Conservation (phyloP, 148 eudicot genomes). For the Amaranthus palmeri region DNA sequence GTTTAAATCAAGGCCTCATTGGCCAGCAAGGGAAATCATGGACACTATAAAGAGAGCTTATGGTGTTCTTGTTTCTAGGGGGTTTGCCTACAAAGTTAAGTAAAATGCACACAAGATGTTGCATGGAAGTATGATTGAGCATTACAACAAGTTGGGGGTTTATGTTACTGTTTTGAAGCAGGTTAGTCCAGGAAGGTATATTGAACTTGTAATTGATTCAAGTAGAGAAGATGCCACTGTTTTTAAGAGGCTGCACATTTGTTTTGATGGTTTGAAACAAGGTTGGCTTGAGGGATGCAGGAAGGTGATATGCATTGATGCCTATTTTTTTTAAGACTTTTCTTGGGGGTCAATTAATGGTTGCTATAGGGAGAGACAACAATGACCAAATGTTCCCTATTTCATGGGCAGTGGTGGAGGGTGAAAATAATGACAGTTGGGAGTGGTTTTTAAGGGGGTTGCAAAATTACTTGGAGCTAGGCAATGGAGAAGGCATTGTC, state of each 20-base stretch:
- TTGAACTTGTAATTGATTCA: background rate
- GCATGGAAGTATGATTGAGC: background rate
- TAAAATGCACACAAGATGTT: background rate
- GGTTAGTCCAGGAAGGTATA: background rate
- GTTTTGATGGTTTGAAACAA: background rate
- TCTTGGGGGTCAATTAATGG: background rate
- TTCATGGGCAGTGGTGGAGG: background rate
- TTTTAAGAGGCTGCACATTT: background rate
- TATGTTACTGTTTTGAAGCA: background rate
- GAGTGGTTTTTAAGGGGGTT: conserved; percentile 1
- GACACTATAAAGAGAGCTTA: background rate
- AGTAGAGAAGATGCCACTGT: background rate
- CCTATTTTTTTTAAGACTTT: background rate
- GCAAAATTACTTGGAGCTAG: background rate
- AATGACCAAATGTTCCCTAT: conserved; percentile 13
- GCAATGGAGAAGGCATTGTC: background rate
- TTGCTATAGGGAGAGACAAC: background rate
- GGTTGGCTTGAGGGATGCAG: background rate
- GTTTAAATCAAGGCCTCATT: no score
- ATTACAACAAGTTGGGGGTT: background rate
- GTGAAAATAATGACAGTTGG: background rate
- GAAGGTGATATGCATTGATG: conserved; percentile 1
- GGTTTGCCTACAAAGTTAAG: background rate
- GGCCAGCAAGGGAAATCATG: background rate
- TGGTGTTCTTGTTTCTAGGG: background rate